Conservation (phyloP, 2,329 filamentous ascomycete species). For the Nemania diffusa region DNA sequence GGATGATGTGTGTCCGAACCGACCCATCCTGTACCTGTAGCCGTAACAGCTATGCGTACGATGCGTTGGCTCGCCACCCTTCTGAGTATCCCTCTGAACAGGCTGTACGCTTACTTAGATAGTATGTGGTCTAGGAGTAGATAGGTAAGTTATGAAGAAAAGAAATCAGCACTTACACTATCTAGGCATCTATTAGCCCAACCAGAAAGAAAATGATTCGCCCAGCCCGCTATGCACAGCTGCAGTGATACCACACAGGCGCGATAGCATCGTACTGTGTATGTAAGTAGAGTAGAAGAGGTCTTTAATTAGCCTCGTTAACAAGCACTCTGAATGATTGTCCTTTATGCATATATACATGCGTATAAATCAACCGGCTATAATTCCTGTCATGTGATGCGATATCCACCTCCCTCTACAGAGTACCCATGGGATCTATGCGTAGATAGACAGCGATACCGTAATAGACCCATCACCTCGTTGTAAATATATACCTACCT, state of each 20-base stretch:
- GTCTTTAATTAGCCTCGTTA: neutral
- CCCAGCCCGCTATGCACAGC: slow-evolving; percentile 1
- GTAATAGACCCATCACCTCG: too few species aligned
- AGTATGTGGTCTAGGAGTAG: too few species aligned
- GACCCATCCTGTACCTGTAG: neutral
- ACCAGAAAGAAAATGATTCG: neutral
- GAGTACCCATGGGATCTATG: too few species aligned
- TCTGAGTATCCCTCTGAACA: slow-evolving; percentile 1
- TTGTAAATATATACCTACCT: neutral
- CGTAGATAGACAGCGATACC: too few species aligned
- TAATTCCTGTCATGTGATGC: neutral
- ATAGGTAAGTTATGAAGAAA: slow-evolving; percentile 1
- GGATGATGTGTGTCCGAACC: slow-evolving; percentile 9
- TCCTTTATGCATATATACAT: too few species aligned
- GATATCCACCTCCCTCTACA: neutral
- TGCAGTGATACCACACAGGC: neutral
- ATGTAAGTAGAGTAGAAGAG: neutral
- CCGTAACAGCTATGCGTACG: slow-evolving; percentile 19
- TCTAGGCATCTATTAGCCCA: neutral
- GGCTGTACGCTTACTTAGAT: neutral
- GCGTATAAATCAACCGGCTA: too few species aligned
- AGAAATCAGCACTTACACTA: slow-evolving; percentile 4
- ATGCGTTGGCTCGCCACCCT: slow-evolving; percentile 30
- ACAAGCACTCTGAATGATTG: neutral
- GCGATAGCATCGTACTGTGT: neutral